A percentile compares a stretch with the other conserved stretches of the same genome.
Conservation (phyloP, 1,284 basidiomycete genomes). For the Microbotryum intermedium region DNA sequence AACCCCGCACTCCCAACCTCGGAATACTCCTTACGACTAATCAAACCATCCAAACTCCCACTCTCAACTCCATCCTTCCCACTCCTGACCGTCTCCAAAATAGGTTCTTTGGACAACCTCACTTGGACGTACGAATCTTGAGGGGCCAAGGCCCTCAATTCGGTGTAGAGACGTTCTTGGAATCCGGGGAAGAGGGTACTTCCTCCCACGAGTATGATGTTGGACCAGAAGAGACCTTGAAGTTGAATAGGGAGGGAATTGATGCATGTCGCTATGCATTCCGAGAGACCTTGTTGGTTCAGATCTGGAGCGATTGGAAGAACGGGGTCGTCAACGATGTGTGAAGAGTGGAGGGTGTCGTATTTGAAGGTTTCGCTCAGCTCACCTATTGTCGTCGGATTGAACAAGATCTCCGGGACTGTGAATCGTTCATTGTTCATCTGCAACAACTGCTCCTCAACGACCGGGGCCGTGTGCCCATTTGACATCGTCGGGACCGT, state of each 20-base stretch:
- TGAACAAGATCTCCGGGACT: constrained; percentile 80
- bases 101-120: constrained; percentile 52
- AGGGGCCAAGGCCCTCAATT: constrained; percentile 69
- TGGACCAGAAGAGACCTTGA: constrained; percentile 85
- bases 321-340: not conserved
- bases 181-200: constrained; percentile 67
- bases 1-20: constrained; percentile 67
- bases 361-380: not conserved
- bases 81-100: constrained; percentile 45
- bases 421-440: constrained; percentile 85
- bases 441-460: constrained; percentile 66
- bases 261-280: constrained; percentile 66
- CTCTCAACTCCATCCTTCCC: no score
- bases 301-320: constrained; percentile 50
- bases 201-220: constrained; percentile 83
- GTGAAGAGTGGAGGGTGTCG: not conserved
- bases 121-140: constrained; percentile 63
- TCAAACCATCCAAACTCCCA: constrained; percentile 27
- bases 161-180: constrained; percentile 57
- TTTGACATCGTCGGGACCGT: constrained; percentile 7
- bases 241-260: constrained; percentile 61
- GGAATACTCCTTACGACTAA: constrained; percentile 70
- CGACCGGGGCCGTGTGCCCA: constrained; percentile 1
- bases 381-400: constrained; percentile 76
- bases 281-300: constrained; percentile 67